Base-by-base conservation (phyloP, 768 basidiomycete species). In the Hygrocybe punicea region DNA sequence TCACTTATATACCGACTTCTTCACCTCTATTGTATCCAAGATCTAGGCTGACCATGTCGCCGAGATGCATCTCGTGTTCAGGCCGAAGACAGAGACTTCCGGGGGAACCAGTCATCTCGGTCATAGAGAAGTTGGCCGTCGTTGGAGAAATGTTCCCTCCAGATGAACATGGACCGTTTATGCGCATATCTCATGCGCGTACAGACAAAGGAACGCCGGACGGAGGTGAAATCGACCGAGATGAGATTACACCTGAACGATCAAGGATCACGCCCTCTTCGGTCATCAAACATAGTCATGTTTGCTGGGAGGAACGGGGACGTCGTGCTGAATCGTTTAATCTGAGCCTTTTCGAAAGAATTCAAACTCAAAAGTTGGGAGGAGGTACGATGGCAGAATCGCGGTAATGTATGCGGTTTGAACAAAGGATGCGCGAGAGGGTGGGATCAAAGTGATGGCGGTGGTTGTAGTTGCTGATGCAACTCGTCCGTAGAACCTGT, bases 1-100 rank as follows among this genome's bases (percentile, higher is more conserved):
- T n/a, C n/a, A n/a, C n/a, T n/a, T n/a, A n/a, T n/a, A n/a, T n/a
- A n/a, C 29, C 29, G 8, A 16, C 40, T 42, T 19, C 40, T 16
- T 42, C 40, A 14, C 40, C 40, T 19, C 16, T 42, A 16, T 10
- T 19, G 25, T 50, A 46, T 3, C 77, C 75, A 29, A 81, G 63
- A 63, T 81, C 78, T 34, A 81, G 63, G 53, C 76, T 78, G 40
- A 85, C 81, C 85, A 91, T 84, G 63, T 91, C 89, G 0, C 82
- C 84, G 8, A 91, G 76, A 61, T 87, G 81, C 39, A 82, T 59
- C 68, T 91, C 89, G 64, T 91, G 87, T 65, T 90, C 89, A 5
- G 89, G 87, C 5, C 82, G 77, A 33, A 91, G 72, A 59, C 80
- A 78, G 46, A 91, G 71, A 64, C 89, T 91, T 11, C 80, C 78